phyloP scores from a whole-genome alignment of 768 basidiomycete species.

The Thelephora aurantiotincta region DNA sequence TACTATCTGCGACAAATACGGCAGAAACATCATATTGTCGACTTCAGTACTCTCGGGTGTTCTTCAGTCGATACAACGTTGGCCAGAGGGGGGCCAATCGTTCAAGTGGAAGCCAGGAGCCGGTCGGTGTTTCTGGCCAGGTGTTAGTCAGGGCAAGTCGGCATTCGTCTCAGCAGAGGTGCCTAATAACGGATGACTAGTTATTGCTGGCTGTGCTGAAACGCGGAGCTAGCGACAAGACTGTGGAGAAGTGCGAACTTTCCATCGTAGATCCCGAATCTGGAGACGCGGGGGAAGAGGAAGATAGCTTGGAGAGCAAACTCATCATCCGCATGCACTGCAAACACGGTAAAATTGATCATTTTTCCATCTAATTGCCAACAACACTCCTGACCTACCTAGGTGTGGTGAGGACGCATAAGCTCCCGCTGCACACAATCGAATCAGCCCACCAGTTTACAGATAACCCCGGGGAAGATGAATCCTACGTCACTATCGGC shows the following conservation, averaged over 20 bases:
- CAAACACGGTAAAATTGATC: constrained; percentile 51
- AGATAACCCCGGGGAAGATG: constrained; percentile 44
- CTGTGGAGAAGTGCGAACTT: constrained; percentile 65
- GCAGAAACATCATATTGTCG: constrained; percentile 74
- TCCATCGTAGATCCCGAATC: constrained; percentile 41
- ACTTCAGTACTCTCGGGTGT: constrained; percentile 51
- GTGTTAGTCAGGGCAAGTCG: constrained; percentile 46
- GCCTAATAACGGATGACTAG: constrained; percentile 20
- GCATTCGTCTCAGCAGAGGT: not conserved
- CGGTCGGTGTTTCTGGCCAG: constrained; percentile 41
- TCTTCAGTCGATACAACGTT: constrained; percentile 57
- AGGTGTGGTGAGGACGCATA: constrained; percentile 80
- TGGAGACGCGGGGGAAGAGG: constrained; percentile 25
- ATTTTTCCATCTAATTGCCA: not conserved
- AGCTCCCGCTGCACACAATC: constrained; percentile 44
- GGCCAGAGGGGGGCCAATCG: constrained; percentile 11
- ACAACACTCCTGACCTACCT: constrained; percentile 4
- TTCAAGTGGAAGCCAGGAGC: constrained; percentile 22
- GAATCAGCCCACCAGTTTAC: constrained; percentile 23
- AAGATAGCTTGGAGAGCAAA: constrained; percentile 55
- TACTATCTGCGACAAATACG: constrained; percentile 64
- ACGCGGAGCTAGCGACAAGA: constrained; percentile 61
- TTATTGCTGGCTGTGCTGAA: constrained; percentile 61
- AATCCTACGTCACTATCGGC: constrained; percentile 59
- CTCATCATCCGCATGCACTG: constrained; percentile 64